Conservation (phyloP, 2,329 filamentous ascomycete genomes). For the Thermothelomyces thermophilus region DNA sequence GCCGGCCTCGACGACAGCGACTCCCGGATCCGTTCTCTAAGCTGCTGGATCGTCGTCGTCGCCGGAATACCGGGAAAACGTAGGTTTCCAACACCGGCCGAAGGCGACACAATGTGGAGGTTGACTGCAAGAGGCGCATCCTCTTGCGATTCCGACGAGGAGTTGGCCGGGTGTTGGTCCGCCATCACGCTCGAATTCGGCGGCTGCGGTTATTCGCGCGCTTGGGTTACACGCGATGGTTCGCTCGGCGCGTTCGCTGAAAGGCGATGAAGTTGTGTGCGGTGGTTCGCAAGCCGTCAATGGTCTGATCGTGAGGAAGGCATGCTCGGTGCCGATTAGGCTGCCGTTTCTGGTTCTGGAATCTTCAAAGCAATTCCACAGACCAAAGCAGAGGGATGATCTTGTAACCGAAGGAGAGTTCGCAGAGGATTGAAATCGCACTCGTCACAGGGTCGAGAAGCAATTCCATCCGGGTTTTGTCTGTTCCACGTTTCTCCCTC, state of each 20-base stretch:
- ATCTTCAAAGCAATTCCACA: not conserved
- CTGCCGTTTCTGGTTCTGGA: not conserved
- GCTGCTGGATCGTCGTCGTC: constrained; percentile 47
- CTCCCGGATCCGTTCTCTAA: constrained; percentile 54
- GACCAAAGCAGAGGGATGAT: not conserved
- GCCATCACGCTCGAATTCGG: constrained; percentile 17
- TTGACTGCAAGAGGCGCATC: constrained; percentile 38
- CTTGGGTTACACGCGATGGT: not conserved
- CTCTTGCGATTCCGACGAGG: constrained; percentile 5
- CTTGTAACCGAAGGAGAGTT: not conserved
- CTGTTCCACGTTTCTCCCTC: not conserved
- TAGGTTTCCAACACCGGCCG: constrained; percentile 46
- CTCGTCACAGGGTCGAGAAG: not conserved
- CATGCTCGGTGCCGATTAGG: constrained; percentile 10
- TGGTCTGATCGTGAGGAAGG: constrained; percentile 2
- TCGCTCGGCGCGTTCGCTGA: not conserved
- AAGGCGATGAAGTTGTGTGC: not conserved
- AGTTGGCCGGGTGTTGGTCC: constrained; percentile 13
- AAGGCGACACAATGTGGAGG: constrained; percentile 54
- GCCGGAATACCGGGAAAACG: constrained; percentile 43
- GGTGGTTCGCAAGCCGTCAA: constrained; percentile 1
- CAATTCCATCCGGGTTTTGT: not conserved
- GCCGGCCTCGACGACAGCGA: constrained; percentile 42
- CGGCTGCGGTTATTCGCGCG: no score
- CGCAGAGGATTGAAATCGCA: no score